Conservation (phyloP, 176 grass and related monocot species). For the Ananas comosus region DNA sequence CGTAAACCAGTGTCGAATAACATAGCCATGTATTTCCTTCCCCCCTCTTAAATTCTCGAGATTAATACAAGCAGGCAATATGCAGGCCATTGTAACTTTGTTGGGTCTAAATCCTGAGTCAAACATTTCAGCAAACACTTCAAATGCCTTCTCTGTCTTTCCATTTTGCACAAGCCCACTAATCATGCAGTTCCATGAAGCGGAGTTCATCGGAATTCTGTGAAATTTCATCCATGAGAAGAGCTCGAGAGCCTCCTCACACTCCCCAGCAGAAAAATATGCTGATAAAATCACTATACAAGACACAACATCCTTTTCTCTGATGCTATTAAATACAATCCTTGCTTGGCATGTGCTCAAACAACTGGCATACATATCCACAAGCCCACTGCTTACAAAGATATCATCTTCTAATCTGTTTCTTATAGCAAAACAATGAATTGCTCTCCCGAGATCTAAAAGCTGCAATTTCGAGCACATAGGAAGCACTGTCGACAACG, state of each 20-base stretch:
- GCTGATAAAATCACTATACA: slow-evolving; percentile 23
- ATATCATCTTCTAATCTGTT: slow-evolving; percentile 6
- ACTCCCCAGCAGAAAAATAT: slow-evolving; percentile 17
- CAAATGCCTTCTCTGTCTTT: slow-evolving; percentile 12
- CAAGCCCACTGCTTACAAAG: slow-evolving; percentile 13
- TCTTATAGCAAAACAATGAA: slow-evolving; percentile 14
- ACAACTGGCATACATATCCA: slow-evolving; percentile 25
- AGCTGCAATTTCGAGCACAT: slow-evolving; percentile 12
- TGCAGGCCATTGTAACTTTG: slow-evolving; percentile 6
- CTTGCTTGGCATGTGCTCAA: slow-evolving; percentile 14
- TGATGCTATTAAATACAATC: slow-evolving; percentile 19
- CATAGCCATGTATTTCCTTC: slow-evolving; percentile 20
- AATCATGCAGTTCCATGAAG: slow-evolving; percentile 27
- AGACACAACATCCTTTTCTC: slow-evolving; percentile 10
- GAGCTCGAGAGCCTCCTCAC: slow-evolving; percentile 17
- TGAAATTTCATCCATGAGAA: slow-evolving; percentile 3
- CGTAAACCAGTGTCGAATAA: slow-evolving; percentile 3
- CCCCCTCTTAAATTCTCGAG: slow-evolving; percentile 13
- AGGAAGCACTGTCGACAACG: slow-evolving; percentile 15
- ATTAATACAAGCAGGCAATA: slow-evolving; percentile 5
- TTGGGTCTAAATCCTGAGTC: slow-evolving; percentile 13
- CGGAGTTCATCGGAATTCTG: slow-evolving; percentile 2
- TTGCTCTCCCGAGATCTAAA: slow-evolving; percentile 10
- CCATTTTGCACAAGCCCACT: slow-evolving; percentile 23
- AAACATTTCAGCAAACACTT: slow-evolving; percentile 10